Evolutionary conservation across 805 yeast genomes (phyloP).

Genomic region (Metschnikowia arizonensis): DNA sequence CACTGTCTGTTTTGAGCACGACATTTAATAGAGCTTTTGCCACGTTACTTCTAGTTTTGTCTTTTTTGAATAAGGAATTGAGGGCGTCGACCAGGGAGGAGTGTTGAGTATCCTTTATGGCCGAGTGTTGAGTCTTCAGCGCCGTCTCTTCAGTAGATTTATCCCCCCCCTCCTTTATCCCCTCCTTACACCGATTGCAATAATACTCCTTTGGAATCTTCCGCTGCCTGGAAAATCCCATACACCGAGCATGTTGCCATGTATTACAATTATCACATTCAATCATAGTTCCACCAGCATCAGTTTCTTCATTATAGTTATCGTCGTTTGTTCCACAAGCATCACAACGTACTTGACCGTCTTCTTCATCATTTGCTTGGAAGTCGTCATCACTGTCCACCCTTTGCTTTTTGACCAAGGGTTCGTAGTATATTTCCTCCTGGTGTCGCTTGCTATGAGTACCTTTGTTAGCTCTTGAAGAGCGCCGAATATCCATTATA

Average conservation of each 20-base stretch:
- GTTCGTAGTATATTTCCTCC: conserved; percentile 21
- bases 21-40: conserved; percentile 47
- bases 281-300: conserved; percentile 53
- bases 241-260: conserved; percentile 69
- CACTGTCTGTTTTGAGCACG: conserved; percentile 37
- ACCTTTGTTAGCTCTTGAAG: conserved; percentile 38
- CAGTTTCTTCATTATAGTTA: conserved; percentile 56
- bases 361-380: conserved; percentile 14
- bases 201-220: conserved; percentile 45
- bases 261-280: conserved; percentile 63
- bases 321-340: conserved; percentile 59
- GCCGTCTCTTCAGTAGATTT: too few species aligned
- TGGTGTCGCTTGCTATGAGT: conserved; percentile 31
- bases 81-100: too few species aligned
- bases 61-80: conserved; percentile 3
- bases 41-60: conserved; percentile 46
- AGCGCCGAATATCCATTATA: conserved; percentile 29
- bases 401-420: conserved; percentile 5
- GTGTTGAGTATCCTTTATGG: too few species aligned
- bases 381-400: not conserved
- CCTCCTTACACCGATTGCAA: conserved; percentile 51
- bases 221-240: conserved; percentile 43
- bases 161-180: conserved; percentile 18
- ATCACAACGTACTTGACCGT: conserved; percentile 51
- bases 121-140: not conserved